Conservation (phyloP, 768 basidiomycete genomes). For the Mycena maculata region DNA sequence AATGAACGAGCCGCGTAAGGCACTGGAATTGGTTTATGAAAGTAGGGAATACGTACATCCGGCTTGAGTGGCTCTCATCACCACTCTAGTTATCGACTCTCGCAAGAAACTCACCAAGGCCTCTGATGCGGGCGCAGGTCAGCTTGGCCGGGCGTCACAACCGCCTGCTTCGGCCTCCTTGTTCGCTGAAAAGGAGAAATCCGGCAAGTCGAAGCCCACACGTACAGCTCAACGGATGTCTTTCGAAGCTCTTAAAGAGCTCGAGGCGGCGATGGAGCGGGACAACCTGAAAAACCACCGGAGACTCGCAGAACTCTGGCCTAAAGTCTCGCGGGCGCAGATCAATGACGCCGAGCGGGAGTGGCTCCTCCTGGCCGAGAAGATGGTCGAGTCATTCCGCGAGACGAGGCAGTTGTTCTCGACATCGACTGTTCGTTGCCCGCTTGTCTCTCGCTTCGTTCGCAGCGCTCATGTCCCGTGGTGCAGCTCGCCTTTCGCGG, state of each 20-base stretch:
- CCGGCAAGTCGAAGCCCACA: slow-evolving; percentile 39
- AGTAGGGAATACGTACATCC: slow-evolving; percentile 56
- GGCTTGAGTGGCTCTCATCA: neutral
- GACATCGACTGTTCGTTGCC: slow-evolving; percentile 44
- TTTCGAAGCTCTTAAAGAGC: slow-evolving; percentile 66
- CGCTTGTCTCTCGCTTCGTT: neutral
- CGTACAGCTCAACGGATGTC: slow-evolving; percentile 59
- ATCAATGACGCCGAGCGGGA: slow-evolving; percentile 68
- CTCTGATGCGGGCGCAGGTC: slow-evolving; percentile 24
- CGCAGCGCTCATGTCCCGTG: neutral
- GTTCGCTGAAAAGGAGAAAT: slow-evolving; percentile 28
- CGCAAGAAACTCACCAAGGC: slow-evolving; percentile 58
- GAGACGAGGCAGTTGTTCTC: slow-evolving; percentile 89
- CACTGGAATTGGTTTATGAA: slow-evolving; percentile 87
- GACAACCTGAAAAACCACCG: slow-evolving; percentile 70
- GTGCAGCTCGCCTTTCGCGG: slow-evolving; percentile 29
- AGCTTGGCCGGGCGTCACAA: neutral
- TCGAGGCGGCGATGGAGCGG: slow-evolving; percentile 76
- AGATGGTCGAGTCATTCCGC: slow-evolving; percentile 88
- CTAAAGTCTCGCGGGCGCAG: slow-evolving; percentile 52
- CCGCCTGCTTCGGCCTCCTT: slow-evolving; percentile 21
- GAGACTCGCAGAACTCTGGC: slow-evolving; percentile 73
- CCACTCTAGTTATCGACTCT: slow-evolving; percentile 65
- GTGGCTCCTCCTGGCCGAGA: slow-evolving; percentile 89
- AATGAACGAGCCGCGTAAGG: slow-evolving; percentile 80